These are phyloP conservation scores for Populus trichocarpa DNA, from an alignment of 441 rosid species.

Conservation along the genomic window DNA sequence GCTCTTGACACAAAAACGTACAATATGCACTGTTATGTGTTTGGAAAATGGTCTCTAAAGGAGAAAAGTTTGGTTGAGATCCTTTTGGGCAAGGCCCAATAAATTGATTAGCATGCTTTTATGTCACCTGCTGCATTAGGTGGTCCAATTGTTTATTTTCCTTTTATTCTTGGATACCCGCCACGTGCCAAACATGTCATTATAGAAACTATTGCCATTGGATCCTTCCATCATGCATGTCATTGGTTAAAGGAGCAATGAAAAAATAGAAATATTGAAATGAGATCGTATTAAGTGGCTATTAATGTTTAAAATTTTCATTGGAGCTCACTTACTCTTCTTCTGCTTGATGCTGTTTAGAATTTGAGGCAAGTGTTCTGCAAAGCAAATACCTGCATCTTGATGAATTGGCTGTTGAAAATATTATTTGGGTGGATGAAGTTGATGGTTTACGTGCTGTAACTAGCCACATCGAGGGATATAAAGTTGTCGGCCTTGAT, in stretches of 20 bases:
- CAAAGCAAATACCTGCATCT: slow-evolving; percentile 54
- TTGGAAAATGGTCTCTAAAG: neutral
- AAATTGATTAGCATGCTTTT: neutral
- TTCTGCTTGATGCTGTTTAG: slow-evolving; percentile 36
- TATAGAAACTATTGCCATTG: neutral
- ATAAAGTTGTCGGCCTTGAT: slow-evolving; percentile 81
- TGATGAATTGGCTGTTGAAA: slow-evolving; percentile 57
- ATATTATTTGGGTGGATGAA: slow-evolving; percentile 74
- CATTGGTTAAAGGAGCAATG: neutral
- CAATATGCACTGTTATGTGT: neutral
- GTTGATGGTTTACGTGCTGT: slow-evolving; percentile 51
- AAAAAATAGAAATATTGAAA: neutral
- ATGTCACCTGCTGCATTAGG: neutral
- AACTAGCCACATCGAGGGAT: slow-evolving; percentile 51
- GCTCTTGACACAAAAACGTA: neutral
- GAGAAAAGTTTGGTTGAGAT: slow-evolving; percentile 1
- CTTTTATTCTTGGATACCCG: neutral
- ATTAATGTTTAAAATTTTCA: neutral
- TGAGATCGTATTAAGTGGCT: neutral
- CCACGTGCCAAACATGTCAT: neutral
- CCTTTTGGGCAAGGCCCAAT: neutral
- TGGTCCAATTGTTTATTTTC: neutral
- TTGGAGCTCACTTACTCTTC: slow-evolving; percentile 20
- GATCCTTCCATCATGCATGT: neutral
- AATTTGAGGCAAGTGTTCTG: slow-evolving; percentile 38